Evolutionary conservation across 139 green algal species (phyloP).

Genomic region (Edaphochlamys debaryana): DNA sequence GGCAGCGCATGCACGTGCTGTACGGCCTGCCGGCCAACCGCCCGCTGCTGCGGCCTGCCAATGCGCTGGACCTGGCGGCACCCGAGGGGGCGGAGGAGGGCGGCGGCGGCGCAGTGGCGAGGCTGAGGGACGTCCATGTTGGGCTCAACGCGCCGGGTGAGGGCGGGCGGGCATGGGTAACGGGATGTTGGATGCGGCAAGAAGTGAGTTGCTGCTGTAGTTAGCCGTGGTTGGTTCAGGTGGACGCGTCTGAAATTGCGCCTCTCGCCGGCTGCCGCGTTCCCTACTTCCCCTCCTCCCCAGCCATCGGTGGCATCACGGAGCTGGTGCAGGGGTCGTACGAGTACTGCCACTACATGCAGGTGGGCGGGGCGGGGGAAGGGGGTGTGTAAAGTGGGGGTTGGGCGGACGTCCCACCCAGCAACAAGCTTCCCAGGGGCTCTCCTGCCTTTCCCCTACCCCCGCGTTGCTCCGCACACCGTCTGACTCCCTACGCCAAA

Average conservation of each 20-base stretch:
- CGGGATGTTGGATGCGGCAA: too few relatives aligned
- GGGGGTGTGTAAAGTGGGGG: too few relatives aligned
- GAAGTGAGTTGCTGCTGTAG: too few relatives aligned
- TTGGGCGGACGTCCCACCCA: too few relatives aligned
- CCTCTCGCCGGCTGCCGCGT: too few relatives aligned
- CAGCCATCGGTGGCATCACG: constrained; percentile 58
- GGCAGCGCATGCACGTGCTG: constrained; percentile 65
- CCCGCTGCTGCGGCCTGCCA: constrained; percentile 75
- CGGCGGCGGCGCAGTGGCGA: neutral
- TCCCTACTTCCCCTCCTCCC: neutral
- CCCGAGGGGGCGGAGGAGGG: neutral
- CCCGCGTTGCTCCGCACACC: too few relatives aligned
- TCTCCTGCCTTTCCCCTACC: too few relatives aligned
- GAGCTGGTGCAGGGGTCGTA: constrained; percentile 86
- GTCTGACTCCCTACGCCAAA: too few relatives aligned
- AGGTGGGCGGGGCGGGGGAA: too few relatives aligned
- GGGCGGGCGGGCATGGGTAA: neutral
- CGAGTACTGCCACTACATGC: constrained; percentile 98
- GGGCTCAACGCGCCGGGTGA: constrained; percentile 59
- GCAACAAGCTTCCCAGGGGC: too few relatives aligned
- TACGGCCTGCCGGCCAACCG: constrained; percentile 80
- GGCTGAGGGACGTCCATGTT: constrained; percentile 82
- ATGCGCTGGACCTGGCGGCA: constrained; percentile 55
- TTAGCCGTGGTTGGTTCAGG: too few relatives aligned
- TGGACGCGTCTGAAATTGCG: too few relatives aligned